phyloP scores from a whole-genome alignment of 169 alveolate genomes.

The Eimeria brunetti region DNA sequence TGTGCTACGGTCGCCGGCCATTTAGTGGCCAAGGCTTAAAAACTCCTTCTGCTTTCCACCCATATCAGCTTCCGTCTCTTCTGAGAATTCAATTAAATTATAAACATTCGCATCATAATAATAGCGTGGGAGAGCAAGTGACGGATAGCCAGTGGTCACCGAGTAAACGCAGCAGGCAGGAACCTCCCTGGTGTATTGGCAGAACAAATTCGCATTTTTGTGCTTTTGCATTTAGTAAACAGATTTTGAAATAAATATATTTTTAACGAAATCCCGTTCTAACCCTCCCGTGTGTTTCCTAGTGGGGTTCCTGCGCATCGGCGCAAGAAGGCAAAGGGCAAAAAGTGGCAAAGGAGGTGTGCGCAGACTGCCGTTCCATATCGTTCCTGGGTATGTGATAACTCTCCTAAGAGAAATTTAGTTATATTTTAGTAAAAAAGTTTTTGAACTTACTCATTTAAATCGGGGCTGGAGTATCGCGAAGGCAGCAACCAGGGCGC shows the following conservation, averaged over 20 bases:
- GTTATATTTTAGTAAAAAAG: neutral
- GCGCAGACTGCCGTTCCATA: neutral
- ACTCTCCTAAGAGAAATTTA: neutral
- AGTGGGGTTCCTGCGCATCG: neutral
- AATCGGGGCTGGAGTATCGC: neutral
- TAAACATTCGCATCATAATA: too few relatives aligned
- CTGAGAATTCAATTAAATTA: too few relatives aligned
- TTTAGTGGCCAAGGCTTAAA: too few relatives aligned
- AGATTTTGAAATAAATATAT: too few relatives aligned
- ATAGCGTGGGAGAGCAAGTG: too few relatives aligned
- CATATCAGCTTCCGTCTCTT: too few relatives aligned
- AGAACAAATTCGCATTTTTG: neutral
- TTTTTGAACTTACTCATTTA: neutral
- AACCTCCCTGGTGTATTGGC: neutral
- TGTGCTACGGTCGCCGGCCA: too few relatives aligned
- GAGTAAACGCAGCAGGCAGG: neutral
- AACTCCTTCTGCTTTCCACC: too few relatives aligned
- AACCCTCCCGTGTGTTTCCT: neutral
- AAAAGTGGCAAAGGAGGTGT: neutral
- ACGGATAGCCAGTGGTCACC: neutral
- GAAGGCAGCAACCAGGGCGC: neutral
- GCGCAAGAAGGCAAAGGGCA: neutral
- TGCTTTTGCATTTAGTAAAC: neutral
- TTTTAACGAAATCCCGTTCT: neutral
- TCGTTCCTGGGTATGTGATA: neutral